Evolutionary conservation across 2,329 filamentous ascomycete species (phyloP).

Genomic region (Venturia pyrina): DNA sequence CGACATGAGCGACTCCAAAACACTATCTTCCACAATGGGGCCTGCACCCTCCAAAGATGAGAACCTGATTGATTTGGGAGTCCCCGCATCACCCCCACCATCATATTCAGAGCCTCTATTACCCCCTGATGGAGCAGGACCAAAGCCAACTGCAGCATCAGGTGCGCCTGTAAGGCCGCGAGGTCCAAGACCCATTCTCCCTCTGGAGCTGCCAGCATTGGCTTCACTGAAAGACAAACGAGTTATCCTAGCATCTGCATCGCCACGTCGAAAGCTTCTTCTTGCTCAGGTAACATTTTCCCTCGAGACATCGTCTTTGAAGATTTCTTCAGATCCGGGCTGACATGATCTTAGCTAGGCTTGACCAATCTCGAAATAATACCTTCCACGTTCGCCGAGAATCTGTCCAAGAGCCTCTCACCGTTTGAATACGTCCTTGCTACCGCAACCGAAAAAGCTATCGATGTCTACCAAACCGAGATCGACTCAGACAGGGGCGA

Average conservation of each 20-base stretch:
- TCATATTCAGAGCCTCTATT: constrained; percentile 27
- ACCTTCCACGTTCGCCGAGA: constrained; percentile 74
- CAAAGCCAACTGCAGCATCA: constrained; percentile 14
- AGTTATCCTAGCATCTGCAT: constrained; percentile 82
- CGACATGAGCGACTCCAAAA: background rate
- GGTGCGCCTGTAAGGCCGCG: constrained; percentile 24
- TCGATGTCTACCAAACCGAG: constrained; percentile 57
- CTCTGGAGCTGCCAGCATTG: constrained; percentile 72
- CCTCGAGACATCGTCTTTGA: background rate
- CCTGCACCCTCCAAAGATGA: background rate
- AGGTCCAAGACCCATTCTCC: constrained; percentile 46
- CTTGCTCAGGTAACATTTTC: constrained; percentile 52
- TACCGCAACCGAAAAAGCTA: constrained; percentile 75
- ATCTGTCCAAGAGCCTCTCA: constrained; percentile 69
- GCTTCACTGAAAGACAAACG: constrained; percentile 65
- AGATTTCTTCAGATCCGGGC: background rate
- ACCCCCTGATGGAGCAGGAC: constrained; percentile 14
- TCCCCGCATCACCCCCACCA: constrained; percentile 29
- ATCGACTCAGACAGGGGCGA: constrained; percentile 54
- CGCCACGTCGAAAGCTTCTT: constrained; percentile 73
- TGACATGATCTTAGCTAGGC: constrained; percentile 49
- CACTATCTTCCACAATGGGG: background rate
- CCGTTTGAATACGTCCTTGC: constrained; percentile 86
- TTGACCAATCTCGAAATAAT: constrained; percentile 73
- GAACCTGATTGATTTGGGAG: background rate